Evolutionary conservation across 2,329 filamentous ascomycete genomes (phyloP).

Genomic region (Aspergillus ibericus): DNA sequence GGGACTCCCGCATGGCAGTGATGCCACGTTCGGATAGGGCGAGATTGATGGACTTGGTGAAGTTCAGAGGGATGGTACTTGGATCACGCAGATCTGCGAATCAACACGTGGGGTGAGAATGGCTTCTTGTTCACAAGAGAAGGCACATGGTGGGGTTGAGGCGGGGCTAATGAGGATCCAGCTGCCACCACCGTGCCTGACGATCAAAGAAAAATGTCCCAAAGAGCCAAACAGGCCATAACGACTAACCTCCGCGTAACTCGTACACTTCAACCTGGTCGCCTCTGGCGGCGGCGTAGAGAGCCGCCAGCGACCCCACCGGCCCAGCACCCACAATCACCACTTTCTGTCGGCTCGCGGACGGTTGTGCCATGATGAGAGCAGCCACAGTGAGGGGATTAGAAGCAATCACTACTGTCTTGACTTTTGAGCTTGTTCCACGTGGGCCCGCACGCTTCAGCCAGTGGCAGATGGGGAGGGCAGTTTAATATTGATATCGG

Average conservation of each 20-base stretch:
- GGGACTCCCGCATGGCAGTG: constrained; percentile 75
- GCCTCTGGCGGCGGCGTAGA: constrained; percentile 87
- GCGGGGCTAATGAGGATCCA: not conserved
- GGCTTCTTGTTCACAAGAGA: not conserved
- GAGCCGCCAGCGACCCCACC: constrained; percentile 84
- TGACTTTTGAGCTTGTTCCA: not conserved
- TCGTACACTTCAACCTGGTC: constrained; percentile 94
- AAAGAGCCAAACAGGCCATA: not conserved
- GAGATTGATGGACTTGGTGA: constrained; percentile 97
- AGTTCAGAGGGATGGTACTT: constrained; percentile 81
- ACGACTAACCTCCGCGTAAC: constrained; percentile 74
- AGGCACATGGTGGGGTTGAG: not conserved
- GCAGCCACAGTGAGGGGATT: not conserved
- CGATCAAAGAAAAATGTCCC: not conserved
- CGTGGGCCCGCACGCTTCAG: not conserved
- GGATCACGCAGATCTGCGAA: constrained; percentile 78
- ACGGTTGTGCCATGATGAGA: constrained; percentile 14
- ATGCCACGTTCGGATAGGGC: constrained; percentile 92
- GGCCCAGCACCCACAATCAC: constrained; percentile 90
- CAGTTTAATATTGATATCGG: not conserved
- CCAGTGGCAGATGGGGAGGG: not conserved
- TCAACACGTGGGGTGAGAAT: constrained; percentile 11
- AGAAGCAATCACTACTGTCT: not conserved
- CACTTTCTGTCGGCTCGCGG: constrained; percentile 60
- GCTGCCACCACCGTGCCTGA: not conserved